phyloP scores from a whole-genome alignment of 805 yeast species.

The Suhomyces canberraensis region DNA sequence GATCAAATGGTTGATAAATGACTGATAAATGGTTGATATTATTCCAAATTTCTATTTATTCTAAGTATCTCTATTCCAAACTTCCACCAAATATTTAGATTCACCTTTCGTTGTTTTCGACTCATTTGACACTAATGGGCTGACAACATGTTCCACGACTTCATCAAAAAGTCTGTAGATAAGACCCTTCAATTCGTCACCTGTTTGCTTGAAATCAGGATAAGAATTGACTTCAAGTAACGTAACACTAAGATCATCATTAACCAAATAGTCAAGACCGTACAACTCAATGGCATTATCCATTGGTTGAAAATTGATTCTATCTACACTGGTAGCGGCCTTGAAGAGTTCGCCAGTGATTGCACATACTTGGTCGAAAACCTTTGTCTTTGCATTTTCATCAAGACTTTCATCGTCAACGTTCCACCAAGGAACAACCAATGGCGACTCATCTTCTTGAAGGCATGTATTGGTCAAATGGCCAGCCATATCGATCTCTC shows the following conservation, averaged over 20 bases:
- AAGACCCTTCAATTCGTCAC: slow-evolving; percentile 62
- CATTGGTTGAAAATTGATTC: slow-evolving; percentile 80
- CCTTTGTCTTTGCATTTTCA: slow-evolving; percentile 30
- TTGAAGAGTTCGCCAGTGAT: slow-evolving; percentile 68
- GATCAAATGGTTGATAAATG: too few relatives aligned
- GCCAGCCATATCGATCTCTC: slow-evolving; percentile 51
- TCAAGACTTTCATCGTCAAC: slow-evolving; percentile 40
- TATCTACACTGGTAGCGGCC: slow-evolving; percentile 80
- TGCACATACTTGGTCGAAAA: slow-evolving; percentile 55
- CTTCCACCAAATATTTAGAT: neutral
- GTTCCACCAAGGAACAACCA: slow-evolving; percentile 65
- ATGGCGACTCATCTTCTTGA: slow-evolving; percentile 52
- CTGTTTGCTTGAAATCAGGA: slow-evolving; percentile 97
- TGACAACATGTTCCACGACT: slow-evolving; percentile 47
- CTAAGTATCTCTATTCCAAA: neutral
- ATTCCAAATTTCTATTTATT: too few relatives aligned
- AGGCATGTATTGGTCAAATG: slow-evolving; percentile 94
- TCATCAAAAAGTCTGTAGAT: slow-evolving; percentile 66
- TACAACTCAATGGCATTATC: slow-evolving; percentile 79
- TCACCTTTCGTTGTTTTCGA: neutral
- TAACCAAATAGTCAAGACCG: slow-evolving; percentile 86
- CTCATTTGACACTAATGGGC: slow-evolving; percentile 52
- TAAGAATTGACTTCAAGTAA: slow-evolving; percentile 86
- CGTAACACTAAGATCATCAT: slow-evolving; percentile 49
- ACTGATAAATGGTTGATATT: too few relatives aligned